Percentiles rank a stretch among this genome's conserved stretches.
These are phyloP conservation scores for Phaffia tasmanica DNA, from an alignment of 768 basidiomycete species.

Conservation along the genomic window DNA sequence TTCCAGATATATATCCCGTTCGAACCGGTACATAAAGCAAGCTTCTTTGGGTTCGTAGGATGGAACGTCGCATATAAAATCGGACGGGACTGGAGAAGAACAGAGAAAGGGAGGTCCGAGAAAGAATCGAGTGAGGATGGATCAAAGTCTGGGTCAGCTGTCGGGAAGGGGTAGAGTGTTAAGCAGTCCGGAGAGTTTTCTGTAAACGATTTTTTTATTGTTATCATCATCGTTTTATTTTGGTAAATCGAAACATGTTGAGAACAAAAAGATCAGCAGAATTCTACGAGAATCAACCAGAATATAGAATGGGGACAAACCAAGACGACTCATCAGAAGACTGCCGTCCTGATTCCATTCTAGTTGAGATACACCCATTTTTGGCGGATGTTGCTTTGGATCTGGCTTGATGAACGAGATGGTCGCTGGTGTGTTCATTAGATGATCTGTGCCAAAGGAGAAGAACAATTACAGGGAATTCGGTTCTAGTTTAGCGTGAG, in stretches of 20 bases:
- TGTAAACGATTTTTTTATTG: background rate
- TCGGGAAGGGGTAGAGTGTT: slow-evolving; percentile 6
- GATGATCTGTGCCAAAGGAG: slow-evolving; percentile 29
- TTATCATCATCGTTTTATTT: background rate
- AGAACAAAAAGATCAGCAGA: background rate
- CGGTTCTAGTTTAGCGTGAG: slow-evolving; percentile 45
- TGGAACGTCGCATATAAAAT: slow-evolving; percentile 9
- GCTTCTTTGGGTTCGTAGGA: slow-evolving; percentile 15
- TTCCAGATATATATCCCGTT: slow-evolving; percentile 18
- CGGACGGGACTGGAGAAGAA: slow-evolving; percentile 10
- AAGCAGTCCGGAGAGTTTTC: slow-evolving; percentile 14
- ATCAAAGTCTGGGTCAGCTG: too few relatives aligned
- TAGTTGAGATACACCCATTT: slow-evolving; percentile 57
- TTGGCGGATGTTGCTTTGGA: slow-evolving; percentile 53
- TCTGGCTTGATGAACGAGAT: slow-evolving; percentile 40
- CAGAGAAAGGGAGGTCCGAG: background rate
- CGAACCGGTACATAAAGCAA: slow-evolving; percentile 7
- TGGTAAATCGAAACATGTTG: background rate
- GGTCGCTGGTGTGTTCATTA: slow-evolving; percentile 14
- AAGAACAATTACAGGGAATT: background rate
- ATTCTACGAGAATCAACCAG: background rate
- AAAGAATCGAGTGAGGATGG: background rate
- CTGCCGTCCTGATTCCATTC: slow-evolving; percentile 72
- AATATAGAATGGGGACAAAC: slow-evolving; percentile 38
- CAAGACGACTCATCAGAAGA: slow-evolving; percentile 61